Conservation (phyloP, 1,139 yeast genomes). For the Pichia sp. region DNA sequence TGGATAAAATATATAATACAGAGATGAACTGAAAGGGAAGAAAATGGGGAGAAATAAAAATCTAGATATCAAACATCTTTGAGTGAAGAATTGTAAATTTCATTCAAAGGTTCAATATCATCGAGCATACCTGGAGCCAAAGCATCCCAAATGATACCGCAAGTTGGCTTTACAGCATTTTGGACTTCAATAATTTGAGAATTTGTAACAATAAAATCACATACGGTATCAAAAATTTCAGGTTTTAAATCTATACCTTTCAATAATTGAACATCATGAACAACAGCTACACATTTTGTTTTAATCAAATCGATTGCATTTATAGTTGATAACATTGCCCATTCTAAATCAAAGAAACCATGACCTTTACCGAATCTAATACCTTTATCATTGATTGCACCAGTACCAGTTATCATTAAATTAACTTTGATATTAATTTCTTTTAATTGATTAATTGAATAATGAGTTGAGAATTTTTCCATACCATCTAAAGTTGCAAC, state of each 20-base stretch:
- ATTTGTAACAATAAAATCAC: slow-evolving; percentile 25
- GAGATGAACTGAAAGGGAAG: too few species aligned
- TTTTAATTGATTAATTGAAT: slow-evolving; percentile 17
- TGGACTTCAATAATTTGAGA: slow-evolving; percentile 16
- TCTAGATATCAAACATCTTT: neutral
- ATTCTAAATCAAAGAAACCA: slow-evolving; percentile 27
- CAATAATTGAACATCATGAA: slow-evolving; percentile 26
- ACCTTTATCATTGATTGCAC: slow-evolving; percentile 26
- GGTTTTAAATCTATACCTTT: slow-evolving; percentile 21
- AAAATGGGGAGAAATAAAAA: too few species aligned
- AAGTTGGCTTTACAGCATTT: slow-evolving; percentile 21
- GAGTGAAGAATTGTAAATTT: slow-evolving; percentile 8
- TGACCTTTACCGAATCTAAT: slow-evolving; percentile 28
- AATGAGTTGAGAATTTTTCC: slow-evolving; percentile 21
- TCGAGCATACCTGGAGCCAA: slow-evolving; percentile 23
- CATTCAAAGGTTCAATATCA: slow-evolving; percentile 24
- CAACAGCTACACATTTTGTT: slow-evolving; percentile 25
- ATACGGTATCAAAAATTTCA: slow-evolving; percentile 26
- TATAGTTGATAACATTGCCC: slow-evolving; percentile 26
- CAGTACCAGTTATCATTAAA: slow-evolving; percentile 27
- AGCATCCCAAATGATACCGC: slow-evolving; percentile 25
- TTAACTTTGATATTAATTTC: slow-evolving; percentile 14
- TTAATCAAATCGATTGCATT: slow-evolving; percentile 15
- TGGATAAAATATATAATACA: too few species aligned
- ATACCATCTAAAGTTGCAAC: slow-evolving; percentile 27